Conservation (phyloP, 2,329 filamentous ascomycete genomes). For the Paraphaeosphaeria minitans region DNA sequence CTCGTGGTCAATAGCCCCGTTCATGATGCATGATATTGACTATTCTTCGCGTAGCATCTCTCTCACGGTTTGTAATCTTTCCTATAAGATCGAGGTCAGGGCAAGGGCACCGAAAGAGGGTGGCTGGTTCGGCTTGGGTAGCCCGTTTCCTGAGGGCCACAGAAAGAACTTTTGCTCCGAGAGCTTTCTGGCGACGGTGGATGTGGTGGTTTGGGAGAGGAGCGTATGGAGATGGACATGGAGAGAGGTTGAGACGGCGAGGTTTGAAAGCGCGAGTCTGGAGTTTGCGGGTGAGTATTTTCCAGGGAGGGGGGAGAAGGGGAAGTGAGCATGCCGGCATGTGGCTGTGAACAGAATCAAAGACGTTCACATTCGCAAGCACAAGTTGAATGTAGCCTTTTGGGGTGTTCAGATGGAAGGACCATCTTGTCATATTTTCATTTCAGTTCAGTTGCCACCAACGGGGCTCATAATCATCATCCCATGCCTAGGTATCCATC, state of each 20-base stretch:
- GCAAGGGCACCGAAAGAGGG: conserved; percentile 49
- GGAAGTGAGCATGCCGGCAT: conserved; percentile 29
- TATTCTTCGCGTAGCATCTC: conserved; percentile 49
- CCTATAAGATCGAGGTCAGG: conserved; percentile 48
- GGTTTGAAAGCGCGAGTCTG: conserved; percentile 52
- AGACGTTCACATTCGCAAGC: not conserved
- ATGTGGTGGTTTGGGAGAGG: conserved; percentile 50
- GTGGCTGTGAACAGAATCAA: not conserved
- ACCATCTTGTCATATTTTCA: conserved; percentile 1
- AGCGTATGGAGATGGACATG: conserved; percentile 46
- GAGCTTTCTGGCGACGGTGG: conserved; percentile 54
- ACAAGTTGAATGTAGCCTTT: not conserved
- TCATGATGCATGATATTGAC: conserved; percentile 49
- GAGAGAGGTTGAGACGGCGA: conserved; percentile 47
- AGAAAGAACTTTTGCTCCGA: conserved; percentile 51
- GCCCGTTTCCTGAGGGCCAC: conserved; percentile 55
- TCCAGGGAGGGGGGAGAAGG: conserved; percentile 47
- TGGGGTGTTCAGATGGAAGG: conserved; percentile 2
- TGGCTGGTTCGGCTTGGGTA: conserved; percentile 53
- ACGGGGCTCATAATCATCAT: conserved; percentile 6
- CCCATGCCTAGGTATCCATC: conserved; percentile 11
- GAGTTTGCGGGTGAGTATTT: conserved; percentile 58
- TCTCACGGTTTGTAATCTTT: conserved; percentile 47
- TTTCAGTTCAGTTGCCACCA: conserved; percentile 7
- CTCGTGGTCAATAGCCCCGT: conserved; percentile 46